Base-by-base conservation (phyloP, 331 rosid species). In the Acacia pycnantha region DNA sequence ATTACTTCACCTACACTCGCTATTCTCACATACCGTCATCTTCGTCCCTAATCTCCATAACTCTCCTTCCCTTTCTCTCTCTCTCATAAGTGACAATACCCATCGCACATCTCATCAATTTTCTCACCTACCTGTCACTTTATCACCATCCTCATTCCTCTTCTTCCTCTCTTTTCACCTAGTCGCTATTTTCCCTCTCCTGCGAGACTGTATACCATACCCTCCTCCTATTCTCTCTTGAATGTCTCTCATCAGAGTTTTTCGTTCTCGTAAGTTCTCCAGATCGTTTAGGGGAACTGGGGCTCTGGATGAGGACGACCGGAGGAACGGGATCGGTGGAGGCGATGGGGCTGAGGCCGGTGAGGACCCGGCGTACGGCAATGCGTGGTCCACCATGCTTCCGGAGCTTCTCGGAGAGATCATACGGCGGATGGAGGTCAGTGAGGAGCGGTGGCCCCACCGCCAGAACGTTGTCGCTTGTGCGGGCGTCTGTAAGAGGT, bases 361-460 rank as follows among this genome's bases (percentile, higher is more conserved):
- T 5, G 54, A 16, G 6, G 78, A 46, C 0, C 35, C 61, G 21
- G 83, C 33, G 68, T 16, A 31, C 0, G 84, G 69, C 1, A 75
- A 82, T 53, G 78, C 82, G 18, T 96, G 98, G 99, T 86, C 99
- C 4, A 78, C 84, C 56, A 79, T 96, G 94, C 82, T 96, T 0
- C 98, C 99, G 79, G 99, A 96, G 90, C 90, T 96, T 0, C 95
- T 96, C 10, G 85, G 88, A 1, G 97, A 94, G 89, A 96, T 96
- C 66, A 91, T 96, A 44, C 83, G 85, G 80, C 88, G 94, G 14
- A 94, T 94, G 13, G 99, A 96, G 81, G 81, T 76, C 53, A 86
- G 87, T 75, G 98, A 94, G 67, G 92, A 91, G 4, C 87, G 77
- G 54, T 96, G 99, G 99, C 98, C 98, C 0, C 51, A 80, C 74